Percentiles rank a stretch among this genome's conserved stretches.
Conservation (phyloP, 2,329 filamentous ascomycete genomes). For the Alternaria arborescens region DNA sequence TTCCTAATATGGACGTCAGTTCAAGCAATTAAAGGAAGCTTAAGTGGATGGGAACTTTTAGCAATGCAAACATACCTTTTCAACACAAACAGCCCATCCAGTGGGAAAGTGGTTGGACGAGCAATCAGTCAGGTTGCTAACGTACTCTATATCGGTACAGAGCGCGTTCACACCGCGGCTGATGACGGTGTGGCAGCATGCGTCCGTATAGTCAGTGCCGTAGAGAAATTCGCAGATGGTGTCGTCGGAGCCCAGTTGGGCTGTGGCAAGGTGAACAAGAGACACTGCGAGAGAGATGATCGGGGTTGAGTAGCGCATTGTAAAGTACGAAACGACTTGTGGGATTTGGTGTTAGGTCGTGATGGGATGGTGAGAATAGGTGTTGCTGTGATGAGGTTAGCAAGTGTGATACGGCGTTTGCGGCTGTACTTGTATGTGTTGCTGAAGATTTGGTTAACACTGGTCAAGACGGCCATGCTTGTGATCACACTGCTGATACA, state of each 20-base stretch:
- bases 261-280: neutral
- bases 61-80: too few species aligned
- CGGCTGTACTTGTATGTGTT: neutral
- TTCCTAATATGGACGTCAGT: too few species aligned
- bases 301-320: neutral
- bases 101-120: too few species aligned
- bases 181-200: too few species aligned
- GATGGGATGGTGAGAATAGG: too few species aligned
- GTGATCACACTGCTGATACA: too few species aligned
- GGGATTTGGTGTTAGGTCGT: too few species aligned
- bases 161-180: too few species aligned
- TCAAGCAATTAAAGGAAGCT: rapidly evolving
- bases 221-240: neutral
- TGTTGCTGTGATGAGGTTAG: neutral
- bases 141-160: neutral
- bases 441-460: too few species aligned
- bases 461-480: rapidly evolving
- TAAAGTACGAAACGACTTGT: neutral
- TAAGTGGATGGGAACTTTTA: too few species aligned
- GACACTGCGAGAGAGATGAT: neutral
- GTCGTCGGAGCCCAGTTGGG: neutral
- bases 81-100: too few species aligned
- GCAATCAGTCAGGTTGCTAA: neutral
- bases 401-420: neutral
- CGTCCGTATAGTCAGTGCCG: neutral